Percentiles rank a stretch among this genome's conserved stretches.
phyloP scores from a whole-genome alignment of 2,329 filamentous ascomycete genomes.

The Penicillium vulpinum region DNA sequence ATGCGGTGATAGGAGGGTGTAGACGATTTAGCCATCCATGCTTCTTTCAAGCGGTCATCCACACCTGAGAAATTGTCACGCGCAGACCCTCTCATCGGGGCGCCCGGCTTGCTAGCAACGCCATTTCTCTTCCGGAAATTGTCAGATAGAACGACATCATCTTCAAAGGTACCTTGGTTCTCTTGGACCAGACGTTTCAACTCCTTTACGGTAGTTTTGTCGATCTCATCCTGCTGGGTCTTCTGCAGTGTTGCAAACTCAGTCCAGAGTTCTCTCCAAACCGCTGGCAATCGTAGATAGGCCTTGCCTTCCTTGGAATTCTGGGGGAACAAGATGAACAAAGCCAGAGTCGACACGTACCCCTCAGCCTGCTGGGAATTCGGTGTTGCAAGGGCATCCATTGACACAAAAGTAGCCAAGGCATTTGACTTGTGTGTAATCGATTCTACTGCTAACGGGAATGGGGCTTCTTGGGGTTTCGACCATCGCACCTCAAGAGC shows the following conservation, averaged over 20 bases:
- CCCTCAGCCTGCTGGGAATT: conserved; percentile 80
- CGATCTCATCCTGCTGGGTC: conserved; percentile 65
- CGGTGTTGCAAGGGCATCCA: conserved; percentile 72
- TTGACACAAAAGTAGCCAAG: conserved; percentile 63
- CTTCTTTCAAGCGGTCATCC: conserved; percentile 47
- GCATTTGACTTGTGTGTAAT: conserved; percentile 49
- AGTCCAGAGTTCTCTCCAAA: conserved; percentile 82
- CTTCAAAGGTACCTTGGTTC: conserved; percentile 54
- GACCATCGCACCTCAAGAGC: conserved; percentile 75
- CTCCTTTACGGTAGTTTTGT: conserved; percentile 67
- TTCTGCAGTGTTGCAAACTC: conserved; percentile 74
- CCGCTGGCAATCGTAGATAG: conserved; percentile 71
- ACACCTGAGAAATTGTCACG: conserved; percentile 24
- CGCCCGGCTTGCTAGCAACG: conserved; percentile 28
- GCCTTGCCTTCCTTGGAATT: conserved; percentile 83
- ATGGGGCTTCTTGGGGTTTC: conserved; percentile 63
- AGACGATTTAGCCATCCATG: conserved; percentile 56
- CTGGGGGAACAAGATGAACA: conserved; percentile 79
- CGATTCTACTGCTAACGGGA: conserved; percentile 43
- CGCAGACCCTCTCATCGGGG: conserved; percentile 24
- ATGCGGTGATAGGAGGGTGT: conserved; percentile 69
- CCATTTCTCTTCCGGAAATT: conserved; percentile 64
- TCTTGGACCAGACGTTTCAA: conserved; percentile 52
- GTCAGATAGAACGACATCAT: conserved; percentile 73
- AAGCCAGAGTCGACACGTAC: conserved; percentile 75